Conservation (phyloP, 108 stramenopile species). For the Nitzschia sp. region DNA sequence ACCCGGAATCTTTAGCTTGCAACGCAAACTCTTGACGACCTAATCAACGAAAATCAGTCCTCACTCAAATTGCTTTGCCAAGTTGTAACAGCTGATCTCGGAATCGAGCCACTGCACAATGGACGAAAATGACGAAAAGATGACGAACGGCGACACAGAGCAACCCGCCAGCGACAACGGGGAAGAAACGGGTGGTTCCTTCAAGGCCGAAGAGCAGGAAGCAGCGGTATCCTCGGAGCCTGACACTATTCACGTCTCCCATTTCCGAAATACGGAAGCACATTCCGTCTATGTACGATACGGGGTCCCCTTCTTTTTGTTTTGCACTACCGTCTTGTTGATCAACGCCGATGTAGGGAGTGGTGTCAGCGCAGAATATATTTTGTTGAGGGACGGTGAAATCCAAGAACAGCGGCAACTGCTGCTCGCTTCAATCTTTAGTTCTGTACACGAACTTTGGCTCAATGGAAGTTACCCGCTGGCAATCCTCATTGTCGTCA, state of each 20-base stretch:
- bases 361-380: conserved; percentile 28
- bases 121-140: background rate
- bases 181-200: background rate
- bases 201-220: background rate
- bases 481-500: conserved; percentile 35
- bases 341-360: conserved; percentile 36
- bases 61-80: no score
- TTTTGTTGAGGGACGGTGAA: conserved; percentile 23
- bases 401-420: background rate
- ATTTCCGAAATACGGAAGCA: conserved; percentile 20
- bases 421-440: conserved; percentile 17
- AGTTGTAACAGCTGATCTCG: no score
- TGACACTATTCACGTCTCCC: conserved; percentile 4
- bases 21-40: no score
- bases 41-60: no score
- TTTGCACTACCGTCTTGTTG: conserved; percentile 11
- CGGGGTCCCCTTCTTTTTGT: conserved; percentile 24
- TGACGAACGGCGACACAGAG: background rate
- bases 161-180: background rate
- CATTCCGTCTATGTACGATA: conserved; percentile 15
- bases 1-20: no score
- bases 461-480: conserved; percentile 25
- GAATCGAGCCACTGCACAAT: no score
- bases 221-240: background rate
- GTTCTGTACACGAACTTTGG: conserved; percentile 37